Evolutionary conservation across 257 asterid species (phyloP), one percentile per base, ranked within the genome.

Genomic region (Primulina eburnea): DNA sequence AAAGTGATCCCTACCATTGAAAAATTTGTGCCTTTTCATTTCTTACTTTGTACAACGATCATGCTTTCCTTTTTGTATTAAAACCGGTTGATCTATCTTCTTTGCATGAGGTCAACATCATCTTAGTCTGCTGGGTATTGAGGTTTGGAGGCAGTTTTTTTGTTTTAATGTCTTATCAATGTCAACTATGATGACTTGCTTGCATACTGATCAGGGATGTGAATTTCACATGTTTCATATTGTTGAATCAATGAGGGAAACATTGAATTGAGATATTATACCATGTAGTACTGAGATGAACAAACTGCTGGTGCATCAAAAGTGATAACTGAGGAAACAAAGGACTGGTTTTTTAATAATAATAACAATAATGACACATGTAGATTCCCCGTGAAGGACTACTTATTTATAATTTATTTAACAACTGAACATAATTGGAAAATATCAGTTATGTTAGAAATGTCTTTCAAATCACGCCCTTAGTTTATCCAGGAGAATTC

Each of bases 1-100:
- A n/a, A 33, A 21, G 52, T 61, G 55, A 14, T 47, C 55, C 55
- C 55, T 62, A n/a, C 56, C 43, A 20, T 69, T 70, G 61, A 47
- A 32, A 52, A 17, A 26, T 10, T 32, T 12, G 47, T 56, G 72
- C 7, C 62, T 38, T 52, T 40, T 38, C 14, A 17, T 9, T 12
- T 9, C 3, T 38, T 38, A 38, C 14, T 9, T 38, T 38, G 12
- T 38, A 37, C 1, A 37, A 12, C 28, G 11, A 7, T 38, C 28
- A 26, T 9, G 29, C 20, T 26, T 33, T 38, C 67, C 26, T 40
- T 32, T 40, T 26, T 65, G 38, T 66, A 16, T 53, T 12, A 38
- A 7, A 66, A 47, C 14, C 29, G 38, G 40, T 43, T 28, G 32
- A 50, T 26, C 33, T 18, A 50, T 17, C 59, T 43, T 10, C 40